phyloP scores from a whole-genome alignment of 306 rosid species.

The Dalbergia cochinchinensis region DNA sequence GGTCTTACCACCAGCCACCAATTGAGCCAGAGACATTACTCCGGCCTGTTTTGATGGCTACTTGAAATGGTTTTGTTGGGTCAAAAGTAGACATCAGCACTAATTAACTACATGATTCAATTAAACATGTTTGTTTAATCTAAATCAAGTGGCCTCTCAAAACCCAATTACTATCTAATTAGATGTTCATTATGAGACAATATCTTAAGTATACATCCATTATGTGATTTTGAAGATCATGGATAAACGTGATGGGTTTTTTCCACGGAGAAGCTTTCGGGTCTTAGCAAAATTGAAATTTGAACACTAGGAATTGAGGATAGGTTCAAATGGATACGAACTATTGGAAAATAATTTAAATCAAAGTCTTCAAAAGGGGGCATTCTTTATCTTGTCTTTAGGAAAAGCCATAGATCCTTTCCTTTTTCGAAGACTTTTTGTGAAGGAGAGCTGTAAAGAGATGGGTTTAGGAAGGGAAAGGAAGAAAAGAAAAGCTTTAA shows the following conservation, averaged over 20 bases:
- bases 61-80: background rate
- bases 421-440: background rate
- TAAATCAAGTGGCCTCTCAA: background rate
- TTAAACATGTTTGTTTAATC: background rate
- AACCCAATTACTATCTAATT: background rate
- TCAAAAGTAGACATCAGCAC: slow-evolving; percentile 30
- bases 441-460: background rate
- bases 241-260: background rate
- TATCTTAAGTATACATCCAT: background rate
- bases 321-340: background rate
- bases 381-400: background rate
- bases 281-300: background rate
- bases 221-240: background rate
- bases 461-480: too few relatives aligned
- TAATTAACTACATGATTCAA: slow-evolving; percentile 8
- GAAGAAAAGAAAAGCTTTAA: too few relatives aligned
- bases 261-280: background rate
- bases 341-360: background rate
- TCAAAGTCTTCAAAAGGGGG: slow-evolving; percentile 37
- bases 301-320: background rate
- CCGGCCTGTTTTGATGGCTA: slow-evolving; percentile 16
- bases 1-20: slow-evolving; percentile 26
- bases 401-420: background rate
- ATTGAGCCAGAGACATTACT: background rate
- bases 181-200: background rate